phyloP scores from a whole-genome alignment of 371 early-diverging fungal species.

The Thermomucor indicae-seudaticae region DNA sequence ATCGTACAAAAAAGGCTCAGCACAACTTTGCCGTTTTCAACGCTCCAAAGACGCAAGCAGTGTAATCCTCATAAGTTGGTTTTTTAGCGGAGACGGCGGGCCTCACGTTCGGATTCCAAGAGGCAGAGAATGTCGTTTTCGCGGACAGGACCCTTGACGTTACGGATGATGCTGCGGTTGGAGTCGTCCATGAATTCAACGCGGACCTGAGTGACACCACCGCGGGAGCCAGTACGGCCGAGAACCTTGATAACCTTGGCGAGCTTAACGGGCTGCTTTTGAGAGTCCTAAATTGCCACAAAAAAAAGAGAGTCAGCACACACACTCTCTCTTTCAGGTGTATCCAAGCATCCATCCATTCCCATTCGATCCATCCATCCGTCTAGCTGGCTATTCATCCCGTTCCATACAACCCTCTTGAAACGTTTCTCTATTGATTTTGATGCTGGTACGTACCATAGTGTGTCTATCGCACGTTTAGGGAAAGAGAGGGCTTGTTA shows the following conservation, averaged over 20 bases:
- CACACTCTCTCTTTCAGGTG: neutral
- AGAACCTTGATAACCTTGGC: constrained; percentile 95
- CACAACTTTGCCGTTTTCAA: no score
- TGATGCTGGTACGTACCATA: no score
- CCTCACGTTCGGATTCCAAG: constrained; percentile 98
- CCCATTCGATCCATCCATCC: constrained; percentile 7
- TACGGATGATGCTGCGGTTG: constrained; percentile 96
- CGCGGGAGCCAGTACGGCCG: constrained; percentile 98
- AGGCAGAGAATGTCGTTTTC: constrained; percentile 95
- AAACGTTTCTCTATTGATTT: no score
- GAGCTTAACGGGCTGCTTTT: constrained; percentile 82
- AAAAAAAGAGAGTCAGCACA: no score
- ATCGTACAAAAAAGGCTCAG: no score
- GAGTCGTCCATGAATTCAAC: constrained; percentile 97
- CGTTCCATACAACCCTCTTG: neutral
- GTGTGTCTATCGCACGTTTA: no score
- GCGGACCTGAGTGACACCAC: constrained; percentile 98
- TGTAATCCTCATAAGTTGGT: no score
- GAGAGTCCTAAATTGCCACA: constrained; percentile 57
- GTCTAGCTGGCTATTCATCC: neutral
- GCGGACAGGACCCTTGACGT: constrained; percentile 98
- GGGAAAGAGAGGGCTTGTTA: no score
- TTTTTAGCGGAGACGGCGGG: constrained; percentile 94
- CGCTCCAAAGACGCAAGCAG: no score
- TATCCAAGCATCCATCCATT: neutral